phyloP scores from a whole-genome alignment of 768 basidiomycete genomes.

The Lactarius deliciosus region DNA sequence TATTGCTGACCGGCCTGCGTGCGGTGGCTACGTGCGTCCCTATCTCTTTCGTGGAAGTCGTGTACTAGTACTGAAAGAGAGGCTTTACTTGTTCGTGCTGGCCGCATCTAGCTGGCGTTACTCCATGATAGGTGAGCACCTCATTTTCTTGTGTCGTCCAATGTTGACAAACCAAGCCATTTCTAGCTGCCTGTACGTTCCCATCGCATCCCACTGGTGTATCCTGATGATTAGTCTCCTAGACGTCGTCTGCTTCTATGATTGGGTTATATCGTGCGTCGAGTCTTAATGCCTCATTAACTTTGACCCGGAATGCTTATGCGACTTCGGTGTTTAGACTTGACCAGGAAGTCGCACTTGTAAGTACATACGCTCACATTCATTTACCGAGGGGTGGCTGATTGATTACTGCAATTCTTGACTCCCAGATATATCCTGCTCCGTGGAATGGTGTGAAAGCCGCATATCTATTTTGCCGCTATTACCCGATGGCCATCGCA shows the following conservation, averaged over 20 bases:
- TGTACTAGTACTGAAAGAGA: not conserved
- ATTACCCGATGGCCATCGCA: slow-evolving; percentile 20
- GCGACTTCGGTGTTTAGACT: slow-evolving; percentile 10
- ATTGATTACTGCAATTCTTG: not conserved
- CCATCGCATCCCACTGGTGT: not conserved
- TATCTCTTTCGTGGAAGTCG: not conserved
- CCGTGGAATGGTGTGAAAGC: slow-evolving; percentile 22
- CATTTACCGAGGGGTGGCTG: not conserved
- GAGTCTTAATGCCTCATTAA: not conserved
- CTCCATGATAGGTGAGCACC: slow-evolving; percentile 6
- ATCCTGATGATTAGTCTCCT: not conserved
- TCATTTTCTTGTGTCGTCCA: not conserved
- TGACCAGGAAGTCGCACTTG: slow-evolving; percentile 20
- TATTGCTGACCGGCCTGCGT: not conserved
- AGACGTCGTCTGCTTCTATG: slow-evolving; percentile 29
- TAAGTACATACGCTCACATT: not conserved
- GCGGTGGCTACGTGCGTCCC: not conserved
- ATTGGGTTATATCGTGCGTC: slow-evolving; percentile 29
- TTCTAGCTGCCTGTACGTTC: slow-evolving; percentile 20
- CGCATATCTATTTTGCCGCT: slow-evolving; percentile 26
- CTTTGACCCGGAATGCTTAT: not conserved
- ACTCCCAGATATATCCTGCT: slow-evolving; percentile 17
- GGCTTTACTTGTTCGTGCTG: not conserved
- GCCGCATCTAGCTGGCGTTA: slow-evolving; percentile 22
- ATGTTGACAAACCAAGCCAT: not conserved